Conservation (phyloP, 1,284 basidiomycete genomes). For the Pseudozyma sp. region DNA sequence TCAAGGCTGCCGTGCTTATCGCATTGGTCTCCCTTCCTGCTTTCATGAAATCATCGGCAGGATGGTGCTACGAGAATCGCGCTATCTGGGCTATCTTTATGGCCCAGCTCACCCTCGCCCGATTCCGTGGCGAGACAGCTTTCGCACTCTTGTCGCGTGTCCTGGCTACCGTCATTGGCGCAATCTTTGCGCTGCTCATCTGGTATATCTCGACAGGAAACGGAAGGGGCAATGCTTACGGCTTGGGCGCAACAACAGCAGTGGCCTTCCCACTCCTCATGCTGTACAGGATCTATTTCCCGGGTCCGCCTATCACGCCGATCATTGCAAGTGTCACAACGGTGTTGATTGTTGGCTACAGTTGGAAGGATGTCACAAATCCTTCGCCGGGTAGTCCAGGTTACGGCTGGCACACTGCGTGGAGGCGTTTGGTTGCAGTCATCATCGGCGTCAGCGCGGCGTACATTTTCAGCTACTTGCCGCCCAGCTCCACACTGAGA, state of each 20-base stretch:
- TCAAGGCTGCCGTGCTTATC: constrained; percentile 82
- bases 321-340: constrained; percentile 81
- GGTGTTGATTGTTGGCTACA: constrained; percentile 67
- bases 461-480: constrained; percentile 62
- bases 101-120: constrained; percentile 63
- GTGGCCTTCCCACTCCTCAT: constrained; percentile 77
- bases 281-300: constrained; percentile 78
- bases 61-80: constrained; percentile 63
- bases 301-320: constrained; percentile 78
- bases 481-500: constrained; percentile 69
- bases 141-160: constrained; percentile 60
- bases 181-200: constrained; percentile 76
- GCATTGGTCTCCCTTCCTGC: constrained; percentile 69
- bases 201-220: constrained; percentile 76
- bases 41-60: constrained; percentile 50
- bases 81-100: constrained; percentile 67
- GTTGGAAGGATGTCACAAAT: constrained; percentile 57
- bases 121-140: constrained; percentile 62
- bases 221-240: constrained; percentile 74
- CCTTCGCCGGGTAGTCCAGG: constrained; percentile 59
- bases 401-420: constrained; percentile 71
- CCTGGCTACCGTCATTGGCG: constrained; percentile 66
- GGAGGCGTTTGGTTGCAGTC: constrained; percentile 70
- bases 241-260: constrained; percentile 78
- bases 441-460: constrained; percentile 65